Evolutionary conservation across 2,329 filamentous ascomycete species (phyloP).

Genomic region (Gyromitra esculenta): DNA sequence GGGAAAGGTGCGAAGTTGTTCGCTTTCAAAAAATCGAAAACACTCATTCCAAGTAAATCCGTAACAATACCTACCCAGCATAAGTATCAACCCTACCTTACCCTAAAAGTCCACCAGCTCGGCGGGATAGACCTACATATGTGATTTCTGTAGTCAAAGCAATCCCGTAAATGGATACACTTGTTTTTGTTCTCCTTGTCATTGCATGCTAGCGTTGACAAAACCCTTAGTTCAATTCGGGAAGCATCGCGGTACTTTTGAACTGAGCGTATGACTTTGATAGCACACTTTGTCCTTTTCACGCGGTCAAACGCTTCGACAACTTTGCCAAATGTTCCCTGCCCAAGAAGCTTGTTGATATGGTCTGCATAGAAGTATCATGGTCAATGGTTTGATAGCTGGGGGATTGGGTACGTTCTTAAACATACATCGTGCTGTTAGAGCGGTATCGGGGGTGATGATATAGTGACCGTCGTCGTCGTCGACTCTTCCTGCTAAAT

Average conservation of each 20-base stretch:
- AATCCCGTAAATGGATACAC: constrained; percentile 95
- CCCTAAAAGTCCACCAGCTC: constrained; percentile 40
- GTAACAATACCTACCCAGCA: constrained; percentile 67
- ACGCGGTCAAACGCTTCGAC: constrained; percentile 87
- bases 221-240: constrained; percentile 89
- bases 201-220: constrained; percentile 90
- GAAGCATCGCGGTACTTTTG: constrained; percentile 98
- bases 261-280: constrained; percentile 98
- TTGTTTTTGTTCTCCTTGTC: constrained; percentile 92
- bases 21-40: constrained; percentile 97
- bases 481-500: constrained; percentile 72
- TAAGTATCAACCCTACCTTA: constrained; percentile 51
- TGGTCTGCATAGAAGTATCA: constrained; percentile 69
- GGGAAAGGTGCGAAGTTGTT: constrained; percentile 97
- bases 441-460: constrained; percentile 82
- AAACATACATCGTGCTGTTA: constrained; percentile 87
- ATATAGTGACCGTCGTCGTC: constrained; percentile 98
- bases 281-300: constrained; percentile 82
- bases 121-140: constrained; percentile 70
- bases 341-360: constrained; percentile 87
- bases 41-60: constrained; percentile 85
- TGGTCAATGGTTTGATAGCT: constrained; percentile 55
- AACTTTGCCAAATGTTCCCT: constrained; percentile 98
- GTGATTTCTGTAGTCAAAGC: constrained; percentile 96
- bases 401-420: constrained; percentile 32